Conservation (phyloP, 2,329 filamentous ascomycete genomes). For the Didymosphaeria variabile region DNA sequence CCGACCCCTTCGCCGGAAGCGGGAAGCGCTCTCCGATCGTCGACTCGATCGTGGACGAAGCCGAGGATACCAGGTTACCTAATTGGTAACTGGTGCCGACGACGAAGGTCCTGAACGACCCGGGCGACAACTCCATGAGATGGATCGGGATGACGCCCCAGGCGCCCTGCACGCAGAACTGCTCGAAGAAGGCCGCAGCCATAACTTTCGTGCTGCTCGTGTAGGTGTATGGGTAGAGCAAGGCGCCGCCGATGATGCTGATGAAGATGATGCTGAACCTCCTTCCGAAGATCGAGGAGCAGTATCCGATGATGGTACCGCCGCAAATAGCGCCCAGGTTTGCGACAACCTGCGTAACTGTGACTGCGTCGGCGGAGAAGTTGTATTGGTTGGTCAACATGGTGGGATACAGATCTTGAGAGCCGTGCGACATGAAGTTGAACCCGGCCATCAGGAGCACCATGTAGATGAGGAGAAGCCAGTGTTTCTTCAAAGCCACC, state of each 20-base stretch:
- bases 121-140: conserved; percentile 78
- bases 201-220: conserved; percentile 70
- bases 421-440: conserved; percentile 89
- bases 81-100: conserved; percentile 80
- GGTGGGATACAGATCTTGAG: conserved; percentile 71
- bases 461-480: conserved; percentile 81
- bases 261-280: conserved; percentile 59
- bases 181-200: conserved; percentile 82
- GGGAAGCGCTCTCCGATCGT: conserved; percentile 79
- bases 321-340: conserved; percentile 61
- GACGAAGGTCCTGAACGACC: conserved; percentile 76
- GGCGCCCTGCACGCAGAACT: conserved; percentile 58
- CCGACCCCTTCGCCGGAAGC: conserved; percentile 61
- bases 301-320: conserved; percentile 58
- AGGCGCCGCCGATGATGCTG: conserved; percentile 72
- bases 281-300: conserved; percentile 57
- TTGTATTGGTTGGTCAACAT: conserved; percentile 67
- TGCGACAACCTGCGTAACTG: conserved; percentile 60
- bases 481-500: conserved; percentile 79
- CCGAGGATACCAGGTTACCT: conserved; percentile 76
- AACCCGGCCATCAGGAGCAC: conserved; percentile 90
- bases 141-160: conserved; percentile 68
- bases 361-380: conserved; percentile 60
- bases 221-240: conserved; percentile 87
- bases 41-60: conserved; percentile 78